Percentiles rank a stretch among this genome's conserved stretches.
Conservation (phyloP, 2,329 filamentous ascomycete species). For the Leptographium galeiforme region DNA sequence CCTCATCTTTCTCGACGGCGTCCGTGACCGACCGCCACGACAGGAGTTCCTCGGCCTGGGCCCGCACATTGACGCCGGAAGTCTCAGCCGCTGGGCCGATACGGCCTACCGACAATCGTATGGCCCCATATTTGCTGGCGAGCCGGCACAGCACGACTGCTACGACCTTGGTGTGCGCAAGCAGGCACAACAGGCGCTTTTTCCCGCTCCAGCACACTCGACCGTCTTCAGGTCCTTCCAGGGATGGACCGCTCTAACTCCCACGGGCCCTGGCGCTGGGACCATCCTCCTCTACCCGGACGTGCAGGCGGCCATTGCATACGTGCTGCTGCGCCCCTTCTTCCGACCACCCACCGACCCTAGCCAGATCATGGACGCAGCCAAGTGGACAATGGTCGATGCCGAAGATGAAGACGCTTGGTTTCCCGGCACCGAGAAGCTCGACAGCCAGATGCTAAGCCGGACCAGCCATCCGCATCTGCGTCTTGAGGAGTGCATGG, state of each 20-base stretch:
- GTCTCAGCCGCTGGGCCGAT: conserved; percentile 28
- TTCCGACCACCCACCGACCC: conserved; percentile 20
- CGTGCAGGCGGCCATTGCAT: conserved; percentile 22
- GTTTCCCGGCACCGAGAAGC: conserved; percentile 21
- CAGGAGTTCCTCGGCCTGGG: conserved; percentile 25
- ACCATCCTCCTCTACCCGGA: conserved; percentile 27
- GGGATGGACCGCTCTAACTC: conserved; percentile 28
- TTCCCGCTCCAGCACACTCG: conserved; percentile 21
- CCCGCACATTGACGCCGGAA: conserved; percentile 30
- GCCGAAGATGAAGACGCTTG: conserved; percentile 17
- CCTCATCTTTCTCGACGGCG: conserved; percentile 23
- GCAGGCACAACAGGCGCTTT: conserved; percentile 10
- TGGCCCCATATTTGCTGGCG: conserved; percentile 21
- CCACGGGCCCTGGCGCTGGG: conserved; percentile 19
- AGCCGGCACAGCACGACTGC: conserved; percentile 21
- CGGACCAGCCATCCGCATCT: conserved; percentile 8
- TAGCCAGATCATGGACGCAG: conserved; percentile 20
- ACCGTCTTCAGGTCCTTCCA: conserved; percentile 25
- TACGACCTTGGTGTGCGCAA: conserved; percentile 23
- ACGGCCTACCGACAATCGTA: conserved; percentile 23
- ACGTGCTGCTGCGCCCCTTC: conserved; percentile 26
- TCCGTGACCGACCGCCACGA: conserved; percentile 23
- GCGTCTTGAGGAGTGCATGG: background rate
- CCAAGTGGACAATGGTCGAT: conserved; percentile 20
- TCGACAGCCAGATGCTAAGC: conserved; percentile 14